phyloP scores from a whole-genome alignment of 2,329 filamentous ascomycete species.

The Claviceps sp. region DNA sequence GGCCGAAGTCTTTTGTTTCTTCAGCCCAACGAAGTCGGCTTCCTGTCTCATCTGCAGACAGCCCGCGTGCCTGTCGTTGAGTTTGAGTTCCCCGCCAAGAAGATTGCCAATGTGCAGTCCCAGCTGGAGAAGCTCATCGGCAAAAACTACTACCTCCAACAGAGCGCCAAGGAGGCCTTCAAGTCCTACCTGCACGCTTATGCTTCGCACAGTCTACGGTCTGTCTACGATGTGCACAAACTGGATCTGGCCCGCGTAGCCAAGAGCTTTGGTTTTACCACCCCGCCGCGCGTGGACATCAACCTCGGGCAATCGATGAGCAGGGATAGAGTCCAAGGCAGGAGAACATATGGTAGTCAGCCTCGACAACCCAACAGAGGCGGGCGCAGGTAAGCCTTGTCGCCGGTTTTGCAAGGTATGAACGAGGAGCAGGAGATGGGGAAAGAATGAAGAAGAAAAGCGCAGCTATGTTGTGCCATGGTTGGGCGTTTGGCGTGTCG shows the following conservation, averaged over 20 bases:
- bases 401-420: not conserved
- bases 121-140: slow-evolving; percentile 89
- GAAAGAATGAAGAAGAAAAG: not conserved
- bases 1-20: slow-evolving; percentile 88
- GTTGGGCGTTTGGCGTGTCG: slow-evolving; percentile 4
- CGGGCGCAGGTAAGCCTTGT: slow-evolving; percentile 5
- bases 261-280: slow-evolving; percentile 69
- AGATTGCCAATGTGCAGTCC: slow-evolving; percentile 79
- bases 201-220: slow-evolving; percentile 51
- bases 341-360: slow-evolving; percentile 66
- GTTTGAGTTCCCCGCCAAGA: slow-evolving; percentile 86
- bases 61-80: slow-evolving; percentile 88
- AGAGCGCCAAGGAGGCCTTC: slow-evolving; percentile 67
- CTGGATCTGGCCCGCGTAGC: slow-evolving; percentile 73
- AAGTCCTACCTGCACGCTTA: slow-evolving; percentile 91
- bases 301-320: slow-evolving; percentile 69
- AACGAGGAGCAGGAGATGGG: not conserved
- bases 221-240: slow-evolving; percentile 66
- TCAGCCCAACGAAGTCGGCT: slow-evolving; percentile 82
- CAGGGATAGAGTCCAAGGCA: slow-evolving; percentile 50
- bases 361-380: slow-evolving; percentile 40
- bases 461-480: not conserved
- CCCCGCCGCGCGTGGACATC: slow-evolving; percentile 72
- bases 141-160: slow-evolving; percentile 95
- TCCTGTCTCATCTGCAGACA: slow-evolving; percentile 80